phyloP scores from a whole-genome alignment of 1,284 basidiomycete species.

The Ustilago vetiveriae region DNA sequence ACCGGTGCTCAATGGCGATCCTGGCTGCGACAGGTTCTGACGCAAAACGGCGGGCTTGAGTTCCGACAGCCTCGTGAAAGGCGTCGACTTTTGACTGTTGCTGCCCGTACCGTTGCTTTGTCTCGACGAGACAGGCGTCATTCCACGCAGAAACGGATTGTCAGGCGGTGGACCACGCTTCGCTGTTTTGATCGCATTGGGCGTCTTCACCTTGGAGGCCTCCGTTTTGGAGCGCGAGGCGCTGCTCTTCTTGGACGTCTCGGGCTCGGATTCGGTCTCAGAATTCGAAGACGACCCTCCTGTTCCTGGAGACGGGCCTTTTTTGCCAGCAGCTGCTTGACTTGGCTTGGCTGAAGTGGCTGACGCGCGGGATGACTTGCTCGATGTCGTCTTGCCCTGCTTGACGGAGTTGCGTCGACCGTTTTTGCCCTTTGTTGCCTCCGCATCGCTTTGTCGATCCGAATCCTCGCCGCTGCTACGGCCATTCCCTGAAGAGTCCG shows the following conservation, averaged over 20 bases:
- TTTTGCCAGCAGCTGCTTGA: background rate
- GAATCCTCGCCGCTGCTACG: conserved; percentile 23
- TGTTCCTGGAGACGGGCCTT: conserved; percentile 3
- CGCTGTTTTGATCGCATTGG: conserved; percentile 2
- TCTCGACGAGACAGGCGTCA: conserved; percentile 13
- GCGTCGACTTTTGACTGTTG: conserved; percentile 19
- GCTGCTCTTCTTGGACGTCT: conserved; percentile 4
- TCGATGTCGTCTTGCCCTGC: background rate
- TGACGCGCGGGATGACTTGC: background rate
- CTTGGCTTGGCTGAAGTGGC: background rate
- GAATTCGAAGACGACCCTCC: conserved; percentile 8
- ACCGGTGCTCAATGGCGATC: conserved; percentile 36
- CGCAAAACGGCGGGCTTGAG: conserved; percentile 50
- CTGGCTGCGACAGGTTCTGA: conserved; percentile 48
- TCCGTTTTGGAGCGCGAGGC: conserved; percentile 1
- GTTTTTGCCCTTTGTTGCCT: background rate
- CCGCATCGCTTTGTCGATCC: conserved; percentile 12
- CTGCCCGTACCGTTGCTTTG: conserved; percentile 3
- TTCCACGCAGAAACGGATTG: conserved; percentile 29
- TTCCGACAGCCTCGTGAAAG: conserved; percentile 52
- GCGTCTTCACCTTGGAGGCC: conserved; percentile 1
- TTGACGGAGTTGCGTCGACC: background rate
- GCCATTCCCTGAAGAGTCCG: conserved; percentile 32
- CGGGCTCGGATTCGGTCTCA: conserved; percentile 23
- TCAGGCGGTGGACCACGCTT: background rate